These are phyloP conservation scores for Aquilaria agallochum DNA, from an alignment of 441 rosid species.

Conservation along the genomic window DNA sequence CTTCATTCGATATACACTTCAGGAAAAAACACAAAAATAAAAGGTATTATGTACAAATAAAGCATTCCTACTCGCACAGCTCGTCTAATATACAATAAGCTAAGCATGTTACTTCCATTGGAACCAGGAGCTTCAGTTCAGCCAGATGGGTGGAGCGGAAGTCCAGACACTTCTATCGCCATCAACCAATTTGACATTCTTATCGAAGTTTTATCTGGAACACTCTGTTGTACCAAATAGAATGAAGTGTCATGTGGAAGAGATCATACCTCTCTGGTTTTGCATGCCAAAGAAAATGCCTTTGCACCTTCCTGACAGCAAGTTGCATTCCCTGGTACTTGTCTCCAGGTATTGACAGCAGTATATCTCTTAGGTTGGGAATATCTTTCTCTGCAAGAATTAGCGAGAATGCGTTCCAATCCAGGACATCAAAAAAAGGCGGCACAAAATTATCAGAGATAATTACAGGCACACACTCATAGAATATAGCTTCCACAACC, in stretches of 20 bases:
- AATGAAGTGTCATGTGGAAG: constrained; percentile 89
- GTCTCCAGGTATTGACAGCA: constrained; percentile 57
- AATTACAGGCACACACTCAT: constrained; percentile 85
- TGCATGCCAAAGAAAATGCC: constrained; percentile 86
- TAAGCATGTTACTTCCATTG: too few species aligned
- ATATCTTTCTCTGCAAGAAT: constrained; percentile 80
- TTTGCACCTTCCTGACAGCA: constrained; percentile 66
- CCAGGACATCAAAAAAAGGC: constrained; percentile 76
- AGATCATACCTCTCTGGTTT: constrained; percentile 79
- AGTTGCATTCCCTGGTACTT: constrained; percentile 65
- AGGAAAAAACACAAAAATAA: too few species aligned
- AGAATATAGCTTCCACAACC: constrained; percentile 80
- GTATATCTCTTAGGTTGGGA: constrained; percentile 58
- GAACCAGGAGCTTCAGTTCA: neutral
- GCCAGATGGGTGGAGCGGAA: neutral
- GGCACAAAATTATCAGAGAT: constrained; percentile 88
- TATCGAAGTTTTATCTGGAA: constrained; percentile 68
- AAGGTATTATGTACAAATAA: constrained; percentile 3
- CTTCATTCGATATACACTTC: too few species aligned
- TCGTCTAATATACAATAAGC: neutral
- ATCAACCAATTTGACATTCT: neutral
- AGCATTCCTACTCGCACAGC: neutral
- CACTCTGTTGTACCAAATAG: constrained; percentile 86
- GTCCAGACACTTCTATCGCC: neutral
- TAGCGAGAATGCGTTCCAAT: constrained; percentile 71